Conservation (phyloP, 345 rosid genomes). For the Syzygium aromaticum region DNA sequence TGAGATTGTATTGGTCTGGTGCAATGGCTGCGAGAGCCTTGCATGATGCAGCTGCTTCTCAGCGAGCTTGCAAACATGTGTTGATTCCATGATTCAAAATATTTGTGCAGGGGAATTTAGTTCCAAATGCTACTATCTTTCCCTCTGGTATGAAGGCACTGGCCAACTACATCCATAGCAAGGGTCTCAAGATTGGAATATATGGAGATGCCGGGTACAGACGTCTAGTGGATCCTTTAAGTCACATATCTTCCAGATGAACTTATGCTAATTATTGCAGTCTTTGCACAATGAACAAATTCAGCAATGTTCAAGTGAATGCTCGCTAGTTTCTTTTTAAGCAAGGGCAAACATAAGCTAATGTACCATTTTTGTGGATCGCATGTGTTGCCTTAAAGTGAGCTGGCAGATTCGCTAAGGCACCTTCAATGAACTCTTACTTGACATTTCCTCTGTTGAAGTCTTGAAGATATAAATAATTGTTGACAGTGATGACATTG, state of each 20-base stretch:
- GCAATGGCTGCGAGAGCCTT: background rate
- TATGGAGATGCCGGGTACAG: conserved; percentile 37
- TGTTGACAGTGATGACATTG: background rate
- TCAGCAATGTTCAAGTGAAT: background rate
- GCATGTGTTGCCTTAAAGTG: background rate
- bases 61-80: background rate
- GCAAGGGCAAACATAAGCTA: background rate
- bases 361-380: background rate
- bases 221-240: background rate
- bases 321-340: background rate
- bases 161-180: conserved; percentile 28
- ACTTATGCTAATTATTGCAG: background rate
- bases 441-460: background rate
- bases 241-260: background rate
- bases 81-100: background rate
- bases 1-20: background rate
- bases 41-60: background rate
- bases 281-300: background rate
- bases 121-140: conserved; percentile 18
- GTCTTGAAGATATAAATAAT: background rate
- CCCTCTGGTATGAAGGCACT: conserved; percentile 34
- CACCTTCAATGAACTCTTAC: background rate
- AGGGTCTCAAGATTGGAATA: conserved; percentile 37
- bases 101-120: conserved; percentile 26
- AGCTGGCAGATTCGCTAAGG: background rate